These are phyloP conservation scores for Citrus australasica DNA, from an alignment of 345 rosid genomes.

Conservation along the genomic window DNA sequence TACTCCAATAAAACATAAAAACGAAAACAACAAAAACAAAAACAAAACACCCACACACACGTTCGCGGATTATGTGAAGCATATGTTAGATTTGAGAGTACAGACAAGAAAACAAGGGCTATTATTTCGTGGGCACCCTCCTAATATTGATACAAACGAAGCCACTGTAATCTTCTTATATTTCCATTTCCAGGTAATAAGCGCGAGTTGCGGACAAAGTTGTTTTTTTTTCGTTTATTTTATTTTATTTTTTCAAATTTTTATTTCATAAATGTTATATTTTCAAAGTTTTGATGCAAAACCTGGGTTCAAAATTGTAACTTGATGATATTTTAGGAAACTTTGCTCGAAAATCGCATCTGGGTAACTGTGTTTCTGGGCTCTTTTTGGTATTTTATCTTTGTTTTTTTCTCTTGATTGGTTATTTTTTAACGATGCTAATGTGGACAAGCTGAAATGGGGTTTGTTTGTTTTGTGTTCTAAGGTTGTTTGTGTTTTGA, in stretches of 20 bases:
- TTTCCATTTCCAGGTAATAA: conserved; percentile 29
- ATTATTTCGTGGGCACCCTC: conserved; percentile 3
- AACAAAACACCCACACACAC: background rate
- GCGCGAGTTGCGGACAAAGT: conserved; percentile 16
- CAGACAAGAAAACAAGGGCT: conserved; percentile 12
- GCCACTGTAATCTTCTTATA: conserved; percentile 8
- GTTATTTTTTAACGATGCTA: background rate
- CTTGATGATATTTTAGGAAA: conserved; percentile 7
- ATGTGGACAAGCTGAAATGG: conserved; percentile 12
- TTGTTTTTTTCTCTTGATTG: conserved; percentile 8
- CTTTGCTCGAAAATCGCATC: conserved; percentile 22
- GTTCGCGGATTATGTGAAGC: conserved; percentile 7
- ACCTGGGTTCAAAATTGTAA: conserved; percentile 8
- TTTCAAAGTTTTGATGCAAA: background rate
- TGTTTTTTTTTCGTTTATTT: background rate
- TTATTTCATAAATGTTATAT: background rate
- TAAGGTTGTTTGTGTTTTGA: conserved; percentile 10
- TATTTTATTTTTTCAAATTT: background rate
- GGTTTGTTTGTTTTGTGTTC: conserved; percentile 2
- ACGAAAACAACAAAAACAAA: background rate
- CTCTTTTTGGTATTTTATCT: background rate
- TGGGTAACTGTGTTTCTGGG: conserved; percentile 22
- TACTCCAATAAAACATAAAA: background rate
- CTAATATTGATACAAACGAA: conserved; percentile 23
- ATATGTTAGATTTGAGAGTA: background rate